Base-by-base conservation (phyloP, 305 asterid genomes). In the Fraxinus latifolia region DNA sequence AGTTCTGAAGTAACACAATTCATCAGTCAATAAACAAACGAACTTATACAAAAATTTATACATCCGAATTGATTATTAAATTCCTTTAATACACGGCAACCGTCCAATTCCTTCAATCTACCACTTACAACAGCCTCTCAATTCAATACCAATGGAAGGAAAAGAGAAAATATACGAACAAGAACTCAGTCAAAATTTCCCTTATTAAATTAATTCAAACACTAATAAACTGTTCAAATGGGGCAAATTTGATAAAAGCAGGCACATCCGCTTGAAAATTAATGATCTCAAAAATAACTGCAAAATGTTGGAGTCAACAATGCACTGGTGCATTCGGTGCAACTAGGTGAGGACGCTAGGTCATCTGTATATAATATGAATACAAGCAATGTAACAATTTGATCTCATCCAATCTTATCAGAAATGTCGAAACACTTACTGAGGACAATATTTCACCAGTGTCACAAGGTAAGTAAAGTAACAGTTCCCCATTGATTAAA, bases 191-290 rank as follows among this genome's bases (percentile, higher is more conserved):
- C 36, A 67, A 47, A 65, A 78, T 21, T 32, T 76, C 78, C 65
- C 34, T 32, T 50, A 15, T 14, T 31, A 65, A 27, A 74, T 34
- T 74, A 80, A 83, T 62, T 62, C 7, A 53, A 27, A 47, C 17
- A 44, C 25, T 67, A 58, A 78, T 31, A 60, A 82, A 62, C 67
- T 31, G 47, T 77, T 74, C 81, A 72, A n/a, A 81, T 58, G 36
- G 72, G 62, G 80, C 27, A 82, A 71, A 70, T 73, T 76, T 74
- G 53, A 29, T 5, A 47, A 8, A 70, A 34, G 12, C 5, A 50
- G 55, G 12, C 8, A 67, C 50, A 58, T 19, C 37, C 34, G 21
- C 74, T 50, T 15, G 77, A 72, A 3, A 29, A 73, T 65, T 55
- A 78, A 39, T 62, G 84, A 29, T 76, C 58, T 75, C 70, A 23